Base-by-base conservation (phyloP, 116 monocot genomes). In the Posidonia oceanica region DNA sequence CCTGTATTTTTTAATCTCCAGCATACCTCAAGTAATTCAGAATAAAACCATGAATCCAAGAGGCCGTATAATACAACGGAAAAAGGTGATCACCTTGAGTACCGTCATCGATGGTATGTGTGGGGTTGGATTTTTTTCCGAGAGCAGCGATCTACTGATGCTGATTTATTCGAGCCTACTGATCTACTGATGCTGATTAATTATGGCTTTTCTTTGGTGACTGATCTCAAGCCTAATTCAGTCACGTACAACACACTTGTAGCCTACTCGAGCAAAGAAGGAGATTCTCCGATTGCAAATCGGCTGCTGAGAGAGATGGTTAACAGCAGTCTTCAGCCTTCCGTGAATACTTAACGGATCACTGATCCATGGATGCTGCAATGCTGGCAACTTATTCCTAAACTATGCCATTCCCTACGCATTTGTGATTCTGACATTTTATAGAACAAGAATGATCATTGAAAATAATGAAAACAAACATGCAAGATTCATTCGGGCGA, bases 201-300 rank as follows among this genome's bases (percentile, higher is more conserved):
- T n/a, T n/a, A n/a, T n/a, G n/a, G n/a, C n/a, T n/a, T n/a, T n/a
- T n/a, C n/a, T n/a, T n/a, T n/a, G n/a, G n/a, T n/a, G 14, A 65
- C 48, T 6, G 84, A 79, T 54, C 15, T 95, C 1, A 66, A 59
- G 38, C 95, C 91, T 11, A 86, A 96, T 74, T 74, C 72, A 3
- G 69, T 81, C 71, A 91, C 96, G 3, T 96, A 85, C 54, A 96
- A 87, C 73, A 89, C 87, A 41, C 74, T 96, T 38, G 80, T 96
- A 40, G 61, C 80, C 68, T 81, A 79, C 60, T 75, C 67, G 7
- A 76, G 84, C 66, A 84, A 80, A 56, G 66, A 29, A 8, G 72
- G 75, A 14, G 88, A 96, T 80, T 81, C 88, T 48, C 14, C 82
- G 0, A 73, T 75, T 36, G 84, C 87, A 2, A 14, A 54, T 72